Evolutionary conservation across 2,329 filamentous ascomycete species (phyloP).

Genomic region (Rhynchosporium secalis): DNA sequence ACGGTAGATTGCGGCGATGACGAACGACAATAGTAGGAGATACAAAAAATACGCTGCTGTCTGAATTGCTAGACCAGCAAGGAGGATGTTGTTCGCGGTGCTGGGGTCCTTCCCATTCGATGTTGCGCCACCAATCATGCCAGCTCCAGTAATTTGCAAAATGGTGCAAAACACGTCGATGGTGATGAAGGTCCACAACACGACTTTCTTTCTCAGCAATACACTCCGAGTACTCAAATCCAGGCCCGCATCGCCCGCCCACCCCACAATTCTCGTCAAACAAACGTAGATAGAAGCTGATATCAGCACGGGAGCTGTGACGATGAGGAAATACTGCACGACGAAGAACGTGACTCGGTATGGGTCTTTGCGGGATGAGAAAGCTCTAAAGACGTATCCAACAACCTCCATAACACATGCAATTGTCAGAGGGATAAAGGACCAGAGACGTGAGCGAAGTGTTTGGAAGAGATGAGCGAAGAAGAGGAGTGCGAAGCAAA

Average conservation of each 20-base stretch:
- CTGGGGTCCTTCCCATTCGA: slow-evolving; percentile 52
- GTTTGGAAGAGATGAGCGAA: slow-evolving; percentile 40
- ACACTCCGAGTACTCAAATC: slow-evolving; percentile 27
- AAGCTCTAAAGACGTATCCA: slow-evolving; percentile 50
- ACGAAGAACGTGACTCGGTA: slow-evolving; percentile 58
- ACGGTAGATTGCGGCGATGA: slow-evolving; percentile 26
- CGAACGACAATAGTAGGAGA: slow-evolving; percentile 39
- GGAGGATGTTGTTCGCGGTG: slow-evolving; percentile 54
- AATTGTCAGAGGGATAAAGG: slow-evolving; percentile 48
- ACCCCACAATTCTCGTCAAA: slow-evolving; percentile 50
- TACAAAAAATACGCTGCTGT: slow-evolving; percentile 54
- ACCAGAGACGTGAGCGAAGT: slow-evolving; percentile 46
- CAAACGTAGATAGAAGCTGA: slow-evolving; percentile 57
- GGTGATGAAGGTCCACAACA: slow-evolving; percentile 54
- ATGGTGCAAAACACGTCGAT: slow-evolving; percentile 55
- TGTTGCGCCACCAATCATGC: slow-evolving; percentile 51
- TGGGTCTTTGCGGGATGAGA: slow-evolving; percentile 52
- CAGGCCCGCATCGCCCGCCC: slow-evolving; percentile 26
- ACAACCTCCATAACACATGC: slow-evolving; percentile 45
- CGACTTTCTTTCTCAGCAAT: slow-evolving; percentile 46
- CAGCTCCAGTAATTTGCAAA: slow-evolving; percentile 55
- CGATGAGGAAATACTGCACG: slow-evolving; percentile 61
- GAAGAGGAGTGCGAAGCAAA: slow-evolving; percentile 41
- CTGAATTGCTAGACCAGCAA: slow-evolving; percentile 56
- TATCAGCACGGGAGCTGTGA: slow-evolving; percentile 59